A percentile compares a stretch with the other conserved stretches of the same genome.
phyloP scores from a whole-genome alignment of 179 eudicot species.

The Beta lomatogona region DNA sequence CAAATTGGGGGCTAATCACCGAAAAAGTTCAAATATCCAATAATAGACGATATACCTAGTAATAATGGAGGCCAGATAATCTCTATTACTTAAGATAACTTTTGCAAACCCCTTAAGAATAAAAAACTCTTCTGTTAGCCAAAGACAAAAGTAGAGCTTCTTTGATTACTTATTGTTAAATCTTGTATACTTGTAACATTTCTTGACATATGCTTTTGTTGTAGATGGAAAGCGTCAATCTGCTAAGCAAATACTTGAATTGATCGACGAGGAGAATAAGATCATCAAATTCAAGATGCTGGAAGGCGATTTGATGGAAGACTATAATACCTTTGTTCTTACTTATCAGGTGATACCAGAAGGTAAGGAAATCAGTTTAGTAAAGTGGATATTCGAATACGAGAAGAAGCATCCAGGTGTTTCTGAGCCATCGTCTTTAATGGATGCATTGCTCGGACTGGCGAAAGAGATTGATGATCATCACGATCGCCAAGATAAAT shows the following conservation, averaged over 20 bases:
- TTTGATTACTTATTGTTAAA: no score
- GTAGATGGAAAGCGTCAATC: constrained; percentile 29
- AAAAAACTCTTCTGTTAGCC: no score
- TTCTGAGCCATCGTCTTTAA: constrained; percentile 26
- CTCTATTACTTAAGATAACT: no score
- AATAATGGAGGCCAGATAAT: no score
- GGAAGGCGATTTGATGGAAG: constrained; percentile 28
- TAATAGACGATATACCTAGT: no score
- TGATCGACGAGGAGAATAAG: constrained; percentile 30
- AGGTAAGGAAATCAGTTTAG: constrained; percentile 6
- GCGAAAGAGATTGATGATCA: constrained; percentile 28
- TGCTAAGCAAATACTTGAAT: constrained; percentile 24
- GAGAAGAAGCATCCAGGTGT: constrained; percentile 21
- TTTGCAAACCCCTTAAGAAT: no score
- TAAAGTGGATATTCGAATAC: constrained; percentile 27
- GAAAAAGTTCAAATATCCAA: no score
- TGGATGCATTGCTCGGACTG: constrained; percentile 21
- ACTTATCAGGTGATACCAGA: constrained; percentile 24
- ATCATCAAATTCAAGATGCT: constrained; percentile 16
- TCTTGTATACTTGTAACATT: not conserved
- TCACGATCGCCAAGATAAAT: constrained; percentile 16
- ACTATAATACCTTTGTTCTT: constrained; percentile 12
- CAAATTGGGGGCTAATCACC: no score
- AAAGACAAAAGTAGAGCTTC: no score
- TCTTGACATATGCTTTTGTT: not conserved